Evolutionary conservation across 2,329 filamentous ascomycete species (phyloP).

Genomic region (Claviceps africana): DNA sequence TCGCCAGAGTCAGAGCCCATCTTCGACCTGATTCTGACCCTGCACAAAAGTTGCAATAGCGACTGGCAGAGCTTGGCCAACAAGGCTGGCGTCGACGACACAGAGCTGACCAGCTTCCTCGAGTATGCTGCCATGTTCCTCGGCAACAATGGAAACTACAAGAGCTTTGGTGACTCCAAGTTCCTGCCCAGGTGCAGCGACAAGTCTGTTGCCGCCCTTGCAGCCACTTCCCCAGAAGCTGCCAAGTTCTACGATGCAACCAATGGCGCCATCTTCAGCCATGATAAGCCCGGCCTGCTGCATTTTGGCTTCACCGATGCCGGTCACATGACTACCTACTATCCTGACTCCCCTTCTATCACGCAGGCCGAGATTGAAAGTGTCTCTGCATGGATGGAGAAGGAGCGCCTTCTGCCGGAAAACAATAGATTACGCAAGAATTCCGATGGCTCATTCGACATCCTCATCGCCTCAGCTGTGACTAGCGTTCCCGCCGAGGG

Average conservation of each 20-base stretch:
- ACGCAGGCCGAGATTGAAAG: constrained; percentile 61
- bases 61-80: constrained; percentile 56
- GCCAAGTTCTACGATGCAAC: constrained; percentile 52
- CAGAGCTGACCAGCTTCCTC: constrained; percentile 54
- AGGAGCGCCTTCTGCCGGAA: constrained; percentile 57
- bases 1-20: constrained; percentile 71
- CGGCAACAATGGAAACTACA: constrained; percentile 73
- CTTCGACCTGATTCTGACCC: constrained; percentile 64
- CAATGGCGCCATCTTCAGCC: constrained; percentile 58
- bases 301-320: constrained; percentile 63
- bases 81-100: constrained; percentile 48
- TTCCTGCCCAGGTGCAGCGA: constrained; percentile 61
- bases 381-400: constrained; percentile 58
- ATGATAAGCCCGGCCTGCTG: constrained; percentile 48
- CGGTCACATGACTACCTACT: constrained; percentile 71
- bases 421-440: constrained; percentile 65
- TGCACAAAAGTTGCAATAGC: constrained; percentile 52
- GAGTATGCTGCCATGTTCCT: constrained; percentile 69
- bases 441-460: constrained; percentile 48
- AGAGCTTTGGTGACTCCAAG: constrained; percentile 75
- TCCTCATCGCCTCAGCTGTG: constrained; percentile 59
- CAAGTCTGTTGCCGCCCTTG: constrained; percentile 50
- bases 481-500: constrained; percentile 45
- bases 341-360: constrained; percentile 61
- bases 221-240: constrained; percentile 45